Conservation (phyloP, 257 asterid genomes). For the Avicennia marina region DNA sequence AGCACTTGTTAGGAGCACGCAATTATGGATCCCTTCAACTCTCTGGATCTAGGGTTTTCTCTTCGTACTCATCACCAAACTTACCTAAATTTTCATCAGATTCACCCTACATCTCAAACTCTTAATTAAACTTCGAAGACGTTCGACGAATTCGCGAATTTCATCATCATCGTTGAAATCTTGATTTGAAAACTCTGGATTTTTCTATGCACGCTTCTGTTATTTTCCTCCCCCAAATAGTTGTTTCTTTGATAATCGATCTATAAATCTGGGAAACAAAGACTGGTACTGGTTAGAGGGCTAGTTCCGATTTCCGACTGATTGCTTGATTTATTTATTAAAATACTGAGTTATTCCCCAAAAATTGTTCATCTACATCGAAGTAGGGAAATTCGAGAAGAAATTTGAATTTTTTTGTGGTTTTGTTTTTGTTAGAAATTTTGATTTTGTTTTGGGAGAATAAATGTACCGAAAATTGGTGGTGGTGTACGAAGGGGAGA, state of each 20-base stretch:
- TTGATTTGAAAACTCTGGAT: slow-evolving; percentile 34
- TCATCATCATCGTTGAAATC: slow-evolving; percentile 13
- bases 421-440: no score
- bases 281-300: not conserved
- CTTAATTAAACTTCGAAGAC: slow-evolving; percentile 18
- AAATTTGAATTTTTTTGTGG: not conserved
- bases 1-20: not conserved
- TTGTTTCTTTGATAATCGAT: slow-evolving; percentile 14
- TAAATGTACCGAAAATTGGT: slow-evolving; percentile 44
- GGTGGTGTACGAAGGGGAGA: slow-evolving; percentile 66
- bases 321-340: slow-evolving; percentile 14
- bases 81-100: slow-evolving; percentile 10
- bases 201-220: no score
- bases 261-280: slow-evolving; percentile 26
- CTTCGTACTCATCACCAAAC: slow-evolving; percentile 3
- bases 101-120: slow-evolving; percentile 23
- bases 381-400: no score
- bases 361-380: no score
- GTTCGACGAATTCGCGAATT: slow-evolving; percentile 14
- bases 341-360: slow-evolving; percentile 8
- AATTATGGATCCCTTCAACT: not conserved
- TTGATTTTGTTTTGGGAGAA: slow-evolving; percentile 19
- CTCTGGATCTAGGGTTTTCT: slow-evolving; percentile 30
- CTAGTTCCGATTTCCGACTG: not conserved
- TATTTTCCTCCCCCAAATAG: not conserved